A percentile compares a stretch with the other conserved stretches of the same genome.
phyloP scores from a whole-genome alignment of 768 basidiomycete species.

The Kwoniella botswanensis region DNA sequence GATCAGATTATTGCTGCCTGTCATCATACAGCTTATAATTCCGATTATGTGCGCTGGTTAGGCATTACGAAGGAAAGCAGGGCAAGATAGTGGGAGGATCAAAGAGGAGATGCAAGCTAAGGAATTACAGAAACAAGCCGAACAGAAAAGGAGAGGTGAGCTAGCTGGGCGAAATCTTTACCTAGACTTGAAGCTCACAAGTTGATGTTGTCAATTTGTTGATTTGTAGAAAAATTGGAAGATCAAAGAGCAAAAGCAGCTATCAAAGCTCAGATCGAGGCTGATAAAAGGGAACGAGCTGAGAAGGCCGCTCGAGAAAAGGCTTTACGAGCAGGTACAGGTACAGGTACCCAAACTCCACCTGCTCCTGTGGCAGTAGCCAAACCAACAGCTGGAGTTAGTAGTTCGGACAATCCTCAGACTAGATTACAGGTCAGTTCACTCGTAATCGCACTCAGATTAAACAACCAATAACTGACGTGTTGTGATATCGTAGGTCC shows the following conservation, averaged over 20 bases:
- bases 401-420: slow-evolving; percentile 78
- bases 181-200: not conserved
- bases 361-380: slow-evolving; percentile 61
- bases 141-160: slow-evolving; percentile 76
- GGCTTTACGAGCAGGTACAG: slow-evolving; percentile 79
- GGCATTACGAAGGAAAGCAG: slow-evolving; percentile 79
- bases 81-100: slow-evolving; percentile 72
- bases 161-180: not conserved
- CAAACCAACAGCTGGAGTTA: slow-evolving; percentile 56
- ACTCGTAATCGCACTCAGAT: not conserved
- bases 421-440: slow-evolving; percentile 70
- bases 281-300: slow-evolving; percentile 85
- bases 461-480: not conserved
- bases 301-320: slow-evolving; percentile 90
- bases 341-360: slow-evolving; percentile 59
- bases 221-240: slow-evolving; percentile 76
- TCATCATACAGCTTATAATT: not conserved
- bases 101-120: slow-evolving; percentile 74
- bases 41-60: slow-evolving; percentile 57
- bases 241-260: slow-evolving; percentile 84
- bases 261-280: slow-evolving; percentile 91
- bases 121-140: slow-evolving; percentile 67
- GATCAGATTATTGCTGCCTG: too few relatives aligned
- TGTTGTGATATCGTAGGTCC: slow-evolving; percentile 64
- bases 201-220: slow-evolving; percentile 3